Base-by-base conservation (phyloP, 139 green algal genomes). In the Astrephomene gubernaculifera region DNA sequence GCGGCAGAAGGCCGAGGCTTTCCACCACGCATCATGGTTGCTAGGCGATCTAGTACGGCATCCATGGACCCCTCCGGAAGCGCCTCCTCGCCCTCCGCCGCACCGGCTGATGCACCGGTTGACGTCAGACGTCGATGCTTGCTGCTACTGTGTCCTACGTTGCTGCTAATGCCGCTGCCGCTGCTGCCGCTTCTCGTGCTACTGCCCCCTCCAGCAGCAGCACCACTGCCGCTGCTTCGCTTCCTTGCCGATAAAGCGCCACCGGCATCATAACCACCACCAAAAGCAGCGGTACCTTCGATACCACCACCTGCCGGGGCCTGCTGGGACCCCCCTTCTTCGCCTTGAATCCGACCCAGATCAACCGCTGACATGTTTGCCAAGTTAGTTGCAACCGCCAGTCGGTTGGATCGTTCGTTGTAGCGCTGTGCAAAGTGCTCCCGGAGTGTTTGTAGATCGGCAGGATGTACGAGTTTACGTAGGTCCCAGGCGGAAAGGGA, bases 381-480 rank as follows among this genome's bases (percentile, higher is more conserved):
- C 12, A 83, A 60, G 60, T n/a, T 63, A 41, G 76, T 14, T 1
- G 76, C 76, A 4, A 61, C n/a, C 4, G 39, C 60, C 29, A 83
- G 27, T 2, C 76, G 76, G 60, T 12, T 35, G 24, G 21, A 24
- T 22, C 76, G 76, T 41, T 83, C 29, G 24, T 2, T 27, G 39
- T 21, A 22, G 39, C 76, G 76, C 6, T 19, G n/a, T 12, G 25
- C 39, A 36, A 71, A 72, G 60, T 71, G 39, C 27, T 83, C 60
- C 29, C 60, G 36, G 39, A 72, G 76, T 1, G 60, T 14, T 4
- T 38, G 27, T 60, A 73, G 57, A 60, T 83, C 76, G 1, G 41
- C 39, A 0, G 76, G 39, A 60, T 83, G 76, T 33, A 72, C 76
- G 21, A 72, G 39, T 41, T 63, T 61, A n/a, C 76, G 76, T 41